Base-by-base conservation (phyloP, 208 protist genomes). In the Balamuthia mandrillaris region DNA sequence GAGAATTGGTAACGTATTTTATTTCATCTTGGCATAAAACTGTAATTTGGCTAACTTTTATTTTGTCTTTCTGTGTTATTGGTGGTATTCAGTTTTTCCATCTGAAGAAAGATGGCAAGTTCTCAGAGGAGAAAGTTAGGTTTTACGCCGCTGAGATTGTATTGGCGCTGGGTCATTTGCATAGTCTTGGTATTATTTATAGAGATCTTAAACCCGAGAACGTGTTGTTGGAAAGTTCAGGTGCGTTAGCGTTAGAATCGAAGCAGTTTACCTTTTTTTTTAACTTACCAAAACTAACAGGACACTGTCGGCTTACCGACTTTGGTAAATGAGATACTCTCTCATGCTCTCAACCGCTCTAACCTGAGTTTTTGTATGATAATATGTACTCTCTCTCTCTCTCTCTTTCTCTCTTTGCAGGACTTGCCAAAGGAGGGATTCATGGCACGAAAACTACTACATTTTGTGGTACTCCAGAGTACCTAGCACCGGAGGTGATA, bases 91-190 rank as follows among this genome's bases (percentile, higher is more conserved):
- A n/a, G n/a, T 79, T 79, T 21, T 79, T 60, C 70, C 70, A 79
- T 49, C 70, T 79, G 18, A 52, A 79, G 47, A 29, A 60, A 31
- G 44, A n/a, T 29, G 47, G 70, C 9, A 21, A 42, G 51, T 74
- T 74, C 39, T 21, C 27, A 9, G 65, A 74, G 35, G 65, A 74
- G 27, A 44, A 54, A 42, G 70, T 82, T 0, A 2, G 63, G 31
- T 92, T 93, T 58, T 94, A 94, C 68, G 77, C 86, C 10, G 92
- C 92, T 6, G 87, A 93, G 49, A 88, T 93, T 37, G 61, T 92
- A 12, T 70, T 94, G 1, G 92, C 86, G 3, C 35, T 94, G 6
- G 88, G 92, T 45, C 89, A 92, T 81, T 56, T 94, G 3, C 92
- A 94, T 49, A 33, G 65, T 27, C 66, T 68, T 18, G 84, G 84